Evolutionary conservation across 768 basidiomycete species (phyloP), one percentile per base, ranked within the genome.

Genomic region (Serendipita indica): DNA sequence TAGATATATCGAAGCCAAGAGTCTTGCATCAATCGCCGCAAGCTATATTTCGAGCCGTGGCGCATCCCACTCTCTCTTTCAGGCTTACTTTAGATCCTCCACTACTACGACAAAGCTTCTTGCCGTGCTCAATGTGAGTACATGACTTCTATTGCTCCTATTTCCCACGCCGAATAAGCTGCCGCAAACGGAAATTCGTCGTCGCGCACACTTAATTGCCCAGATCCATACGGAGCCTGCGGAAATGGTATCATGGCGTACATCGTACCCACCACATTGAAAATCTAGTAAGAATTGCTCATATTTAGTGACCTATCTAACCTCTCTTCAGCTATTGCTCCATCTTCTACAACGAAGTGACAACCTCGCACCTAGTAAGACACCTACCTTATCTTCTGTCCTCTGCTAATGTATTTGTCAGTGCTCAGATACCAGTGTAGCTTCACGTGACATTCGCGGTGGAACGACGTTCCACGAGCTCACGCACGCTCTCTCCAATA

Each of bases 181-280:
- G 73, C 75, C 37, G 71, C 71, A 12, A 68, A 62, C 60, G 76
- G 75, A 65, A 71, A 69, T 64, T 74, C 73, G 7, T 57, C 61
- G 49, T 65, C 67, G 41, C 68, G 74, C 59, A 74, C 73, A 70
- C 64, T 77, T 60, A 72, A 67, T 67, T 77, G 75, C 65, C 62
- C 62, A 25, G 76, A 76, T 63, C 60, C 66, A n/a, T 70, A 67
- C 59, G 66, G 67, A 39, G 72, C 62, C 20, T 65, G 63, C 57
- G 57, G 39, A 39, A 37, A 56, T 41, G 72, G 72, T 62, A 72
- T 75, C 57, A 73, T 76, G 57, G 75, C 74, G 3, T 76, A 77
- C 68, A 76, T 74, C 22, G 65, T 72, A 58, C 71, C 68, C 41
- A 54, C 73, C 22, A 71, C 73, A 18, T 75, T 73, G 60, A 73